Base-by-base conservation (phyloP, 2,329 filamentous ascomycete species). In the Torrubiellomyces zombiae region DNA sequence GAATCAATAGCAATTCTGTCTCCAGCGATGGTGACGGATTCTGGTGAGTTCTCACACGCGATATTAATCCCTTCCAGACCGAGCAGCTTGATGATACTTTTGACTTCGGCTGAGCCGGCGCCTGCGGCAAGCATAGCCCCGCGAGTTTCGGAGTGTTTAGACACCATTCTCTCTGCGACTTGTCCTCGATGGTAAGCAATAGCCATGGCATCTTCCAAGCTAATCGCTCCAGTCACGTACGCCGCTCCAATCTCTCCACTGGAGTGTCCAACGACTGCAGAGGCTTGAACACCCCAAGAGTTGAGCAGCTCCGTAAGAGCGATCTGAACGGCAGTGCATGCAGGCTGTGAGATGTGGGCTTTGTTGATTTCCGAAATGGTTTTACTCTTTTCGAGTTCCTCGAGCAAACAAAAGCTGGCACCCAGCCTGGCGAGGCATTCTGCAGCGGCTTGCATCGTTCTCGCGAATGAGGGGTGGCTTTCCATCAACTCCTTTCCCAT, bases 111-210 rank as follows among this genome's bases (percentile, higher is more conserved):
- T 12, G 54, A 48, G 19, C 47, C 53, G 2, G 52, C 50, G 3
- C 59, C 66, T 3, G 67, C 60, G 1, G 66, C 66, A 38, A 68
- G 51, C 67, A 71, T 72, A 5, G 54, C 44, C 0, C 66, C 65
- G 4, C 45, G 44, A 0, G 60, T 47, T 2, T 44, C 33, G 0
- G 56, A 49, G 28, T 51, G 43, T 17, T 45, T 47, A 23, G 50
- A 30, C 28, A 53, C 58, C 21, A 62, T 36, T 3, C 53, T 43
- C 2, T 51, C 49, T 4, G 58, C 49, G n/a, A 58, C 48, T 15
- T 53, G 47, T 2, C 56, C 59, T 9, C 59, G 47, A 33, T 55
- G 52, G 38, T 67, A 70, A 3, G 63, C 63, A 7, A 60, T 48
- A 2, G 48, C 44, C 42, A 64, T 55, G 22, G 56, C 54, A 2